These are phyloP conservation scores for Sclerotinia borealis DNA, from an alignment of 2,329 filamentous ascomycete species.

Conservation along the genomic window DNA sequence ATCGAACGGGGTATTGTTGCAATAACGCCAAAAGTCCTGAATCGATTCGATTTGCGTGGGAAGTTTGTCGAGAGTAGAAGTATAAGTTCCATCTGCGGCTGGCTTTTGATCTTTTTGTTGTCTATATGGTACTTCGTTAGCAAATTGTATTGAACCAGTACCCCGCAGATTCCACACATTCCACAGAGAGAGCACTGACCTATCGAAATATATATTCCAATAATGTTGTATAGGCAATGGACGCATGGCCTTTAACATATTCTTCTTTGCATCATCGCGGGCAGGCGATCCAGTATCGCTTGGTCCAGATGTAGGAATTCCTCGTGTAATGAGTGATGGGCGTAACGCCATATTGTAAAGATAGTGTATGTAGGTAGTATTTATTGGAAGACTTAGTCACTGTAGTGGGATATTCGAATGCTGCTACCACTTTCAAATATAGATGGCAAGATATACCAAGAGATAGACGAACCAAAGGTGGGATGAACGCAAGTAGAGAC, in stretches of 20 bases:
- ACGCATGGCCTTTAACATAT: conserved; percentile 69
- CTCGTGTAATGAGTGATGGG: conserved; percentile 55
- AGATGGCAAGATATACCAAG: neutral
- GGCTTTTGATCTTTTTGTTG: conserved; percentile 31
- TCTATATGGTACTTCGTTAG: conserved; percentile 16
- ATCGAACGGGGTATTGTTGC: conserved; percentile 73
- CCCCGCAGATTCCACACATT: neutral
- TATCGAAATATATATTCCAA: conserved; percentile 67
- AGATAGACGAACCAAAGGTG: neutral
- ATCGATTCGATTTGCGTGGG: conserved; percentile 66
- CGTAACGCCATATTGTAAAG: conserved; percentile 44
- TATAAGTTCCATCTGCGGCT: conserved; percentile 32
- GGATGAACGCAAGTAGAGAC: neutral
- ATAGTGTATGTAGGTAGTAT: neutral
- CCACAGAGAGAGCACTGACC: conserved; percentile 34
- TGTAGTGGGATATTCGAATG: neutral
- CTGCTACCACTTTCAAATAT: neutral
- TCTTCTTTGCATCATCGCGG: conserved; percentile 75
- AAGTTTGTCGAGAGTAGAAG: conserved; percentile 50
- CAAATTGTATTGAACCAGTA: neutral
- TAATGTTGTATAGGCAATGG: conserved; percentile 73
- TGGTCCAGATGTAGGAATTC: conserved; percentile 55
- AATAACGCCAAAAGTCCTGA: conserved; percentile 79
- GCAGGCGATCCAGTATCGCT: conserved; percentile 62
- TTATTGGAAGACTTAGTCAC: neutral